phyloP scores from a whole-genome alignment of 2,329 filamentous ascomycete species.

The Colletotrichum sp. region DNA sequence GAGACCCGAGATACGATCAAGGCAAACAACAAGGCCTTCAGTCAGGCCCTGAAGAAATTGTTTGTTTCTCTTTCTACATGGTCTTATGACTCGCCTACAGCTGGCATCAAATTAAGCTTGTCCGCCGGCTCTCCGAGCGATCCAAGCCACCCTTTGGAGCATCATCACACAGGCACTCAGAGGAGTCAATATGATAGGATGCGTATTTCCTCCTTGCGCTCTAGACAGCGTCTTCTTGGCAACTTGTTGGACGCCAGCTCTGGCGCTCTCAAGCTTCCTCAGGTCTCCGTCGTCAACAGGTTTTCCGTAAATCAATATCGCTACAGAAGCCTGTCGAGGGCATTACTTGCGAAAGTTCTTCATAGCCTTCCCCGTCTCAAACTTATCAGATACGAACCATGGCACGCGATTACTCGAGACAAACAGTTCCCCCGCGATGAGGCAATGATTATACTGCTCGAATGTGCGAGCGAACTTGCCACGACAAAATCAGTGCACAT shows the following conservation, averaged over 20 bases:
- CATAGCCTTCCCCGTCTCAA: neutral
- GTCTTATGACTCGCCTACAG: neutral
- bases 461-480: neutral
- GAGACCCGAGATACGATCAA: neutral
- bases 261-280: neutral
- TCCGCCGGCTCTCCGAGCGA: neutral
- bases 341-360: neutral
- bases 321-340: neutral
- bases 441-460: neutral
- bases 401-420: neutral
- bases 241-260: neutral
- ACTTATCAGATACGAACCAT: neutral
- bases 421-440: neutral
- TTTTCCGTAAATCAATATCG: neutral
- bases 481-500: neutral
- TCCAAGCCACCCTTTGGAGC: neutral
- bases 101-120: neutral
- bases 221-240: neutral
- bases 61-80: neutral
- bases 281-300: neutral
- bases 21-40: neutral
- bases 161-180: neutral
- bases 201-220: neutral
- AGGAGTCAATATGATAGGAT: neutral
- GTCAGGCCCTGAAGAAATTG: neutral